Evolutionary conservation across 441 rosid species (phyloP).

Genomic region (Gossypium schwendimanii): DNA sequence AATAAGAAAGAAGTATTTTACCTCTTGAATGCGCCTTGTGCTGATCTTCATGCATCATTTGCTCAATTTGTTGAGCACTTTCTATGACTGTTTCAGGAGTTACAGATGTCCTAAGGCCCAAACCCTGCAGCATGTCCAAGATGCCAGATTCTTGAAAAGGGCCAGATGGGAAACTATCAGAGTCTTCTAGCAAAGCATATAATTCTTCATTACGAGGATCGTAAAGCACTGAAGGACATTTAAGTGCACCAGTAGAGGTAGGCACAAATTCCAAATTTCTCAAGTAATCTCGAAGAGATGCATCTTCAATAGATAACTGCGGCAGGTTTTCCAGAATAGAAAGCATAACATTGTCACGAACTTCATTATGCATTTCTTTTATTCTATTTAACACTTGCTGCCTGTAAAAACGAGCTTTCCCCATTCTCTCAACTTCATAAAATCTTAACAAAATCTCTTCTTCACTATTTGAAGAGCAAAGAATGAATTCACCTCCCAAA

Average conservation of each 20-base stretch:
- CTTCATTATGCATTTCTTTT: slow-evolving; percentile 62
- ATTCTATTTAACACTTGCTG: slow-evolving; percentile 60
- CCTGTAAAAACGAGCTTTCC: slow-evolving; percentile 70
- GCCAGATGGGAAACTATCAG: slow-evolving; percentile 73
- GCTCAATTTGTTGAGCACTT: slow-evolving; percentile 83
- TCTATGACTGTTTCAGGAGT: slow-evolving; percentile 79
- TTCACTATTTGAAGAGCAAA: slow-evolving; percentile 50
- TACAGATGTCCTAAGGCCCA: slow-evolving; percentile 82
- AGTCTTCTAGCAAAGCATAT: slow-evolving; percentile 76
- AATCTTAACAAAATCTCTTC: slow-evolving; percentile 65
- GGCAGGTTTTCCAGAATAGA: slow-evolving; percentile 76
- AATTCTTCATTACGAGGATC: slow-evolving; percentile 96
- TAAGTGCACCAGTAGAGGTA: slow-evolving; percentile 53
- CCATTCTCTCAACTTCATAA: slow-evolving; percentile 80
- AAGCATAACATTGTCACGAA: slow-evolving; percentile 74
- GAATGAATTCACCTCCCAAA: slow-evolving; percentile 66
- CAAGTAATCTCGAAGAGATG: slow-evolving; percentile 58
- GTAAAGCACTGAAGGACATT: slow-evolving; percentile 62
- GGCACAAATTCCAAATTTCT: slow-evolving; percentile 87
- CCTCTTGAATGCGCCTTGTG: slow-evolving; percentile 72
- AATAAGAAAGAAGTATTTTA: slow-evolving; percentile 79
- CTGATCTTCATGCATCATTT: slow-evolving; percentile 59
- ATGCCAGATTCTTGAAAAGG: slow-evolving; percentile 57
- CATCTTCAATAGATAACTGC: slow-evolving; percentile 76
- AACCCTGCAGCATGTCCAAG: slow-evolving; percentile 80